Conservation (phyloP, 2,329 filamentous ascomycete species). For the Monilinia fructicola region DNA sequence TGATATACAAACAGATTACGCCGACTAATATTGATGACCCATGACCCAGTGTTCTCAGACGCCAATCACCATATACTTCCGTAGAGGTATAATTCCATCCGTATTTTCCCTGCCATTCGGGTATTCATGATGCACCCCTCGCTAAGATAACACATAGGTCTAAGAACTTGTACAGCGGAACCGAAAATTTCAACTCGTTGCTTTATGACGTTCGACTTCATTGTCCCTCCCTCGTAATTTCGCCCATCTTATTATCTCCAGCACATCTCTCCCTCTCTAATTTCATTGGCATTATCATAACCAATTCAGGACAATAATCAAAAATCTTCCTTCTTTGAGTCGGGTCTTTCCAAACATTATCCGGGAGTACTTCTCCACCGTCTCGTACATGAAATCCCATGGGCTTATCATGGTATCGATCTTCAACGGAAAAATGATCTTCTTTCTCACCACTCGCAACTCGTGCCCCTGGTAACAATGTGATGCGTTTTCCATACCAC, state of each 20-base stretch:
- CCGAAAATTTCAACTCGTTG: too few relatives aligned
- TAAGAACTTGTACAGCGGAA: neutral
- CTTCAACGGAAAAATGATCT: conserved; percentile 51
- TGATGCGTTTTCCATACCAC: conserved; percentile 54
- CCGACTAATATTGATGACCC: neutral
- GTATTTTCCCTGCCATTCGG: neutral
- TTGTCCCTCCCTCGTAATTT: neutral
- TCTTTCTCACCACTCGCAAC: conserved; percentile 46
- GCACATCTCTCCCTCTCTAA: conserved; percentile 41
- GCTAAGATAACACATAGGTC: conserved; percentile 7
- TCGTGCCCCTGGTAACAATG: conserved; percentile 49
- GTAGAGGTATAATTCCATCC: neutral
- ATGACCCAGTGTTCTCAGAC: neutral
- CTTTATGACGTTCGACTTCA: neutral
- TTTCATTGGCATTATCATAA: conserved; percentile 58
- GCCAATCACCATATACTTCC: conserved; percentile 10
- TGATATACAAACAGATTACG: conserved; percentile 4
- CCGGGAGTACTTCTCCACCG: conserved; percentile 46
- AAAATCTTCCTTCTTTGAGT: conserved; percentile 50
- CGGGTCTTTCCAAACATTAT: conserved; percentile 49
- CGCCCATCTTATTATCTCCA: conserved; percentile 19
- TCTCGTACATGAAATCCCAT: conserved; percentile 56
- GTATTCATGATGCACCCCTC: neutral
- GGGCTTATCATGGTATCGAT: conserved; percentile 49
- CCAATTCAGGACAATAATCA: conserved; percentile 57